Evolutionary conservation across 129 eudicot genomes (phyloP), one percentile per base, ranked within the genome.

Genomic region (Flaveria robusta): DNA sequence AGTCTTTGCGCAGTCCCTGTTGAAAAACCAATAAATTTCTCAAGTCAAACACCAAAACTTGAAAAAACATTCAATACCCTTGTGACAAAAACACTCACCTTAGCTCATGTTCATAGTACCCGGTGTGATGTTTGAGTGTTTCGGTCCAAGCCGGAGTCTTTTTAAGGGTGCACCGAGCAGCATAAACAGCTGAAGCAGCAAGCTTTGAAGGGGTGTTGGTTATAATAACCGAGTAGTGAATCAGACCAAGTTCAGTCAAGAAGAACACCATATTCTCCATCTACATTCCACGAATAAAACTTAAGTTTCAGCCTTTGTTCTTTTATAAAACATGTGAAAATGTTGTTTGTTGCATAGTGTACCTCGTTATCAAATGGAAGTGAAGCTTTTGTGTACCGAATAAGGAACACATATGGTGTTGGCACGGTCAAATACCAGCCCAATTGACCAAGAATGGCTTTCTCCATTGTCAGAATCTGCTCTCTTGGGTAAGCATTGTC

Each of bases 121-220:
- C 94, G 0, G 99, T 94, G 79, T 94, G 89, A 76, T 88, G 87
- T 79, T 74, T 79, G 13, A 94, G 86, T 0, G 99, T 91, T 42
- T 87, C 88, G 0, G 87, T 91, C 99, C 99, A 94, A 18, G 67
- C 24, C 0, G 97, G 99, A 13, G 26, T 84, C 86, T 83, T 86
- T 16, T 76, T 83, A 11, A 94, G 87, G 29, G 90, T 87, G 71
- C 89, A 86, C 27, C 96, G 79, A 16, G 97, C 96, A 13, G 92
- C 97, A 71, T 89, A 91, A 27, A 94, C 99, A 39, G 99, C 97
- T 4, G 97, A 64, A 70, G 99, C 97, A 75, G 99, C 99, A 13
- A 94, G 50, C 76, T 82, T 81, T 29, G 99, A 94, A 27, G 89
- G 97, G 66, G 76, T 69, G 81, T 87, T 89, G 19, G 45, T 26